Conservation (phyloP, 352 stramenopile species). For the Globisporangium lucens region DNA sequence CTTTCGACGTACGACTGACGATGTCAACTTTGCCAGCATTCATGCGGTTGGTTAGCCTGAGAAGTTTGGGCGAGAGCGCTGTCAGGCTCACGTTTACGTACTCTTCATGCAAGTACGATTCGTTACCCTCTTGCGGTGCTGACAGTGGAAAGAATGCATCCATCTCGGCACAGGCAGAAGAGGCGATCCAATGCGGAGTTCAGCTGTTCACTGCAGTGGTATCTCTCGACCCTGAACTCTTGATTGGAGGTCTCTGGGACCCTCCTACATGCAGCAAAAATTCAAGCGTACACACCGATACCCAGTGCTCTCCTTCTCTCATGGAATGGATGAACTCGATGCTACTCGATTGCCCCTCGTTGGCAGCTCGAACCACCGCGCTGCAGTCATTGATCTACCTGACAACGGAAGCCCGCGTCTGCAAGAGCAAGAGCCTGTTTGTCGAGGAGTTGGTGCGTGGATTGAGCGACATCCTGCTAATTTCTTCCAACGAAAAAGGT, state of each 20-base stretch:
- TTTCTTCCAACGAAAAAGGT: not conserved
- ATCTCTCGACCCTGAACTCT: not conserved
- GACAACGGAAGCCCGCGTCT: not conserved
- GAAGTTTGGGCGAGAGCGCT: not conserved
- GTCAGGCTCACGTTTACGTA: conserved; percentile 5
- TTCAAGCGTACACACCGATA: not conserved
- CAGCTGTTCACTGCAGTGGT: conserved; percentile 10
- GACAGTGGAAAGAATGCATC: not conserved
- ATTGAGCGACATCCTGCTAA: conserved; percentile 20
- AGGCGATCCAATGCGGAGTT: conserved; percentile 13
- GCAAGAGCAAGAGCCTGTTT: conserved; percentile 9
- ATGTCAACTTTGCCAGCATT: conserved; percentile 33
- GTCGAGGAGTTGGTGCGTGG: conserved; percentile 27
- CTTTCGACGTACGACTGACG: conserved; percentile 34
- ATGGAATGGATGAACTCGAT: conserved; percentile 8
- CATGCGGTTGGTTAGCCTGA: conserved; percentile 21
- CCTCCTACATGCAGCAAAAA: not conserved
- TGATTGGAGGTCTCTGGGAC: not conserved
- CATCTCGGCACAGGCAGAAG: conserved; percentile 16
- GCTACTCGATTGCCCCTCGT: conserved; percentile 7
- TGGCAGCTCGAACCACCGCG: not conserved
- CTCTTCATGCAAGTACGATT: not conserved
- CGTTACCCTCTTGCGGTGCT: not conserved
- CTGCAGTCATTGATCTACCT: conserved; percentile 1
- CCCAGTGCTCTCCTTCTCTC: no score